Percentiles rank a stretch among this genome's conserved stretches.
phyloP scores from a whole-genome alignment of 352 stramenopile species.

The Pythium plurisporium region DNA sequence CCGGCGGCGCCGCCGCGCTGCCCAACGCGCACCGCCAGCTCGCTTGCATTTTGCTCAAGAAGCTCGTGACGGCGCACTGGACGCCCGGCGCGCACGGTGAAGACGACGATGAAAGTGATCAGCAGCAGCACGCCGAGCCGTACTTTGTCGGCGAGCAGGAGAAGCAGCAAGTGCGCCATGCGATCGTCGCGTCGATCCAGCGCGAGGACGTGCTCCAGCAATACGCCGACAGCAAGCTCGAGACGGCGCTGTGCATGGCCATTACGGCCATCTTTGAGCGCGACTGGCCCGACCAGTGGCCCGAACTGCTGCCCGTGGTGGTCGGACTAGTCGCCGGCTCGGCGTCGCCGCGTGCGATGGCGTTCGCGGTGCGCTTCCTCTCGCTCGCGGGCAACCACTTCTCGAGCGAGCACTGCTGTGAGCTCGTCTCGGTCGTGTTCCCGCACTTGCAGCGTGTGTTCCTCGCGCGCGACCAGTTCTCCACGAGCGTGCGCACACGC shows the following conservation, averaged over 20 bases:
- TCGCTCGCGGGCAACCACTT: slow-evolving; percentile 69
- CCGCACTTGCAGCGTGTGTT: slow-evolving; percentile 70
- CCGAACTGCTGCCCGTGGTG: slow-evolving; percentile 60
- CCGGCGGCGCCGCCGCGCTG: slow-evolving; percentile 19
- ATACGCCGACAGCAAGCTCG: slow-evolving; percentile 65
- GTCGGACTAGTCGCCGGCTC: slow-evolving; percentile 52
- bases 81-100: slow-evolving; percentile 20
- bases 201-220: slow-evolving; percentile 41
- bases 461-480: slow-evolving; percentile 38
- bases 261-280: slow-evolving; percentile 79
- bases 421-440: slow-evolving; percentile 69
- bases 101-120: slow-evolving; percentile 25
- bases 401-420: slow-evolving; percentile 74
- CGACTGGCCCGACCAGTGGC: slow-evolving; percentile 82
- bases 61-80: slow-evolving; percentile 67
- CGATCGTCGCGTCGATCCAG: slow-evolving; percentile 54
- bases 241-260: slow-evolving; percentile 74
- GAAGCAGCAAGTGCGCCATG: slow-evolving; percentile 59
- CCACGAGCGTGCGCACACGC: slow-evolving; percentile 41
- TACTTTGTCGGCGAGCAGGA: slow-evolving; percentile 63
- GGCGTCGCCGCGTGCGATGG: slow-evolving; percentile 32
- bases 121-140: neutral
- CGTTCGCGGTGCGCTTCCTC: slow-evolving; percentile 72
- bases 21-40: slow-evolving; percentile 55
- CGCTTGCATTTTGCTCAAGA: slow-evolving; percentile 71